phyloP scores from a whole-genome alignment of 1,284 basidiomycete genomes.

The Grifola frondosa region DNA sequence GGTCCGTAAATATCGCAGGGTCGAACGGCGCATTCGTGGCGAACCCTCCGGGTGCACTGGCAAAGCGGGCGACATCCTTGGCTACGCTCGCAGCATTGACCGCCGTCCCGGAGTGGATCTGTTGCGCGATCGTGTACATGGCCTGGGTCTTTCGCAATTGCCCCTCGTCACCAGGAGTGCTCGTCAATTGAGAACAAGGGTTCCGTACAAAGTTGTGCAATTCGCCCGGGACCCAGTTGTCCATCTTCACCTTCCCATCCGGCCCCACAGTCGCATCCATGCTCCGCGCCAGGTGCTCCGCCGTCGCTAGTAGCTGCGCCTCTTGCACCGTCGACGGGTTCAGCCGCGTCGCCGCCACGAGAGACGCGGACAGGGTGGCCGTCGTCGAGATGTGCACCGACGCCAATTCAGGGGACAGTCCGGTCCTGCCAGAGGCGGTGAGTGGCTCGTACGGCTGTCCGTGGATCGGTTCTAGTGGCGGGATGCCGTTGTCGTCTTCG shows the following conservation, averaged over 20 bases:
- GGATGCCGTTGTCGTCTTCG: conserved; percentile 32
- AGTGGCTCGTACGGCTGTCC: conserved; percentile 24
- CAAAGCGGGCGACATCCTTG: conserved; percentile 31
- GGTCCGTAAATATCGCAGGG: conserved; percentile 55
- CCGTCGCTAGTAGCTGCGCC: conserved; percentile 52
- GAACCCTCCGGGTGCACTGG: conserved; percentile 33
- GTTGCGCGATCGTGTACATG: conserved; percentile 69
- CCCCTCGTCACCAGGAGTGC: conserved; percentile 33
- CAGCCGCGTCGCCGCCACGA: conserved; percentile 32
- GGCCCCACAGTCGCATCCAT: conserved; percentile 46
- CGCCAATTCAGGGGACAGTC: conserved; percentile 46
- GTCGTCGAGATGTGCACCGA: conserved; percentile 49
- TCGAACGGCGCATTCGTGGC: conserved; percentile 43
- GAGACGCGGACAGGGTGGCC: conserved; percentile 41
- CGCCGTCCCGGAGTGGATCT: conserved; percentile 56
- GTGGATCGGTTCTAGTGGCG: conserved; percentile 28
- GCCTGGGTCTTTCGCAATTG: conserved; percentile 52
- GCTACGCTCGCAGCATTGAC: conserved; percentile 12
- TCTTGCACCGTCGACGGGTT: conserved; percentile 42
- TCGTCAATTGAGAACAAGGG: conserved; percentile 34
- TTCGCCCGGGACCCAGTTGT: conserved; percentile 55
- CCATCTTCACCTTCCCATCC: conserved; percentile 39
- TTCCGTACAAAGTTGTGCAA: conserved; percentile 51
- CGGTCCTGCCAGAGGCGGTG: conserved; percentile 29
- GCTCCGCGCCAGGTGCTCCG: conserved; percentile 55